Percentiles rank a stretch among this genome's conserved stretches.
phyloP scores from a whole-genome alignment of 139 green algal species.

The Nannochloris sp. region DNA sequence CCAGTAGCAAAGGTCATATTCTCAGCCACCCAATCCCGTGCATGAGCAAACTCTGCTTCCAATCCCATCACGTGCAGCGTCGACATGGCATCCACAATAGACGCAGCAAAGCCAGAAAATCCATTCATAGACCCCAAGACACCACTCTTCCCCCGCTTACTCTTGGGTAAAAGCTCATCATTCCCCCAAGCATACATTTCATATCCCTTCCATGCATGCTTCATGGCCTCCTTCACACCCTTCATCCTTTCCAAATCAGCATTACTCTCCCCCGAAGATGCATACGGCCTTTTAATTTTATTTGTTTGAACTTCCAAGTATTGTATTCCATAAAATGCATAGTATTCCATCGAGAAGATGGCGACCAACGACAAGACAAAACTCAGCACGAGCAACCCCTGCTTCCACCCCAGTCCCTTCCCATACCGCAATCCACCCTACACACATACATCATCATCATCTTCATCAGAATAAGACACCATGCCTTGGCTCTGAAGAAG shows the following conservation, averaged over 20 bases:
- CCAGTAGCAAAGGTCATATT: slow-evolving; percentile 43
- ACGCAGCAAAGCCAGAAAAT: slow-evolving; percentile 56
- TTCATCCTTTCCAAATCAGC: not conserved
- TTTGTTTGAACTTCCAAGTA: not conserved
- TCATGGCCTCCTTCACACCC: slow-evolving; percentile 25
- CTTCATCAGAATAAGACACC: too few species aligned
- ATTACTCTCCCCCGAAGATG: not conserved
- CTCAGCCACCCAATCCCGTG: slow-evolving; percentile 34
- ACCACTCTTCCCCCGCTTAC: slow-evolving; percentile 18
- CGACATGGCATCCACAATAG: slow-evolving; percentile 54
- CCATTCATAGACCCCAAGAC: slow-evolving; percentile 29
- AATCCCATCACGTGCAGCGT: slow-evolving; percentile 69
- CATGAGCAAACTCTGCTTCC: slow-evolving; percentile 31
- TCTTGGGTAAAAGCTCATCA: slow-evolving; percentile 52
- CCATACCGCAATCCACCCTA: too few species aligned
- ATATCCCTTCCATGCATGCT: slow-evolving; percentile 53
- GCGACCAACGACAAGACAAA: slow-evolving; percentile 1
- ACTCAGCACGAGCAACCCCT: not conserved
- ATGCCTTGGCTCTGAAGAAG: too few species aligned
- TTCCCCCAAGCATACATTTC: slow-evolving; percentile 52
- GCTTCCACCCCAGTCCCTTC: not conserved
- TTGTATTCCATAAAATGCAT: not conserved
- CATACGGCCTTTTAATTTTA: not conserved
- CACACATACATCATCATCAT: too few species aligned
- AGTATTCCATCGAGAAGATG: not conserved